Percentiles rank a stretch among this genome's conserved stretches.
Conservation (phyloP, 164 flowering plant species). For the Stephania yunnanensis region DNA sequence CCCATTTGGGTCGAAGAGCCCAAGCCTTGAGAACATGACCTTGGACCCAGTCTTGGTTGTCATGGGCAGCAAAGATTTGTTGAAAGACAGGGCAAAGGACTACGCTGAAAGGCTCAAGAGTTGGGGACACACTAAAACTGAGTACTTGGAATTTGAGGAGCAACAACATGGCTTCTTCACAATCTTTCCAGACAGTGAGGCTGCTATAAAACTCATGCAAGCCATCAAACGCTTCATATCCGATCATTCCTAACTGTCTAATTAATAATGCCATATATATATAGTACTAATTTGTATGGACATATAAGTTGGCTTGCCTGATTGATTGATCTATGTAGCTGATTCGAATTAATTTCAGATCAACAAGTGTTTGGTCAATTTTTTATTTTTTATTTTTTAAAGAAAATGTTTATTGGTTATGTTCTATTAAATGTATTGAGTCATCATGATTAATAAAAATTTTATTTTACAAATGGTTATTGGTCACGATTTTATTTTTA, state of each 20-base stretch:
- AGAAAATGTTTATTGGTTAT: too few species aligned
- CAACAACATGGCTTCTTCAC: conserved; percentile 65
- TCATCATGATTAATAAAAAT: too few species aligned
- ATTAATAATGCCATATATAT: too few species aligned
- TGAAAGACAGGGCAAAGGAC: conserved; percentile 51
- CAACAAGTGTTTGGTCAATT: too few species aligned
- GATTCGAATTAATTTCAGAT: too few species aligned
- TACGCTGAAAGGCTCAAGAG: conserved; percentile 38
- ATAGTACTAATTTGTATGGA: too few species aligned
- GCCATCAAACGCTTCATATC: conserved; percentile 42
- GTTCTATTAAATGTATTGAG: too few species aligned
- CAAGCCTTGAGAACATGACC: conserved; percentile 27
- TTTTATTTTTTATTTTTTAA: too few species aligned
- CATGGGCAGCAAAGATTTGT: conserved; percentile 46
- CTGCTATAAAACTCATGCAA: conserved; percentile 38
- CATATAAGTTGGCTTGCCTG: too few species aligned
- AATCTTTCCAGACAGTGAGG: conserved; percentile 39
- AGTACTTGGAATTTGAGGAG: conserved; percentile 60
- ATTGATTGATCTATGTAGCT: too few species aligned
- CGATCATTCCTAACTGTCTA: background rate
- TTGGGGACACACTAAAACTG: conserved; percentile 50
- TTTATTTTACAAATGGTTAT: too few species aligned
- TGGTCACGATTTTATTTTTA: too few species aligned
- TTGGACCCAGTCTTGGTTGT: conserved; percentile 64
- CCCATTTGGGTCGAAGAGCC: conserved; percentile 57